phyloP scores from a whole-genome alignment of 805 yeast genomes.

The Saccharomyces mikatae region DNA sequence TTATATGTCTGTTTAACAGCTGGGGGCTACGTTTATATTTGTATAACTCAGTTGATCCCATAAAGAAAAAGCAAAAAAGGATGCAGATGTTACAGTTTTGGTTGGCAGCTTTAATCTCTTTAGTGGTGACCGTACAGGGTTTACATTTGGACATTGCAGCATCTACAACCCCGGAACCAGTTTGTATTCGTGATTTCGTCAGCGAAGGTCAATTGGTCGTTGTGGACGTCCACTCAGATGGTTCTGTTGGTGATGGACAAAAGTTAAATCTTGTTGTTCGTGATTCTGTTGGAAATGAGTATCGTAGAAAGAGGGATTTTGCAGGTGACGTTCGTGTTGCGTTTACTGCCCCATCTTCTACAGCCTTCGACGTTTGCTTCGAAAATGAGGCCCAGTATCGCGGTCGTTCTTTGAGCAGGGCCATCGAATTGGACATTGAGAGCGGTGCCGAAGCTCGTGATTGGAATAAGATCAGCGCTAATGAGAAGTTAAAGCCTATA shows the following conservation, averaged over 20 bases:
- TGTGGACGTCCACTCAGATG: conserved; percentile 67
- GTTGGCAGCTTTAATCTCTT: conserved; percentile 13
- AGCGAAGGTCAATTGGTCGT: conserved; percentile 80
- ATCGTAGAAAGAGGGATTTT: conserved; percentile 68
- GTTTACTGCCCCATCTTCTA: conserved; percentile 73
- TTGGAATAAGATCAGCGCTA: conserved; percentile 91
- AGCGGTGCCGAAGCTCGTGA: conserved; percentile 96
- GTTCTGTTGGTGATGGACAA: conserved; percentile 83
- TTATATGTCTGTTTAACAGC: background rate
- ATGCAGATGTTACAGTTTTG: background rate
- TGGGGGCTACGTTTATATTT: background rate
- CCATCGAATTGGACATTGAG: conserved; percentile 84
- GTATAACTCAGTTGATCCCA: background rate
- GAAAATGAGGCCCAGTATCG: conserved; percentile 46
- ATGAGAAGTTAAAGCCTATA: conserved; percentile 85
- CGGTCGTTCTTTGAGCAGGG: conserved; percentile 48
- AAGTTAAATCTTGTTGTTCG: conserved; percentile 54
- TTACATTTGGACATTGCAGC: conserved; percentile 51
- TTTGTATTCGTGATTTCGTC: conserved; percentile 90
- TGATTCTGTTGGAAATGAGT: conserved; percentile 81
- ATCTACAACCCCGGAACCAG: conserved; percentile 41
- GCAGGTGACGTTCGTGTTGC: conserved; percentile 67
- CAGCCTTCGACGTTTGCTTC: conserved; percentile 89
- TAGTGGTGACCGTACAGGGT: conserved; percentile 20
- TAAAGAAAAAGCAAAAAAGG: background rate